Base-by-base conservation (phyloP, 2,329 filamentous ascomycete species). In the Arachnopeziza araneosa region DNA sequence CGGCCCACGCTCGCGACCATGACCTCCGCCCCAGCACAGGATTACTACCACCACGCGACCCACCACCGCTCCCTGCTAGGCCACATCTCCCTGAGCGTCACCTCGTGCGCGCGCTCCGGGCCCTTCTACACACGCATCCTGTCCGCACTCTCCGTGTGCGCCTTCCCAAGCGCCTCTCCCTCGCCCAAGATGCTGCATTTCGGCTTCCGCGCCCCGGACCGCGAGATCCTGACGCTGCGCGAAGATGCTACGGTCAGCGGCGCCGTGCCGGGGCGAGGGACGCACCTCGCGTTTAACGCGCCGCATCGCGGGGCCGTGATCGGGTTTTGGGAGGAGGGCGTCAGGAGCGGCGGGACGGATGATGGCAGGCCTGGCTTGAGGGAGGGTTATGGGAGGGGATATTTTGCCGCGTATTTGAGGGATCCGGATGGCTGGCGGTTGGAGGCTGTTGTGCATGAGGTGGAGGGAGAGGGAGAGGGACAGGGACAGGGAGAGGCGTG, bases 331-430 rank as follows among this genome's bases (percentile, higher is more conserved):
- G 64, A 66, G 9, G 63, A 63, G 23, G 73, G 68, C 0, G 53
- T 74, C 7, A 56, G 48, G 48, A 64, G 64, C 49, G 73, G 72
- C 2, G 73, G 72, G 1, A 61, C 23, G 12, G 63, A 68, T 53
- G 68, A 72, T 44, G 73, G 73, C 4, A 52, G 64, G 54, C 72
- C 72, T 1, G 72, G 72, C 0, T 48, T 74, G 52, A 67, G 73
- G 53, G 53, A 64, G 57, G 62, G 68, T 8, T 74, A 73, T 57
- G 72, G 73, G n/a, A 58, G 56, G n/a, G 30, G 56, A 3, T 75
- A 74, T 24, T 75, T 70, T 62, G 72, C 72, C 17, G 71, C 73
- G 6, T 75, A 71, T 65, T 66, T 75, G 2, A 63, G 71, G 1
- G 72, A 73, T 63, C 67, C 67, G 1, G 72, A 74, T 65, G 72